Base-by-base conservation (phyloP, 176 grass and related monocot genomes). In the Aechmea fasciata region DNA sequence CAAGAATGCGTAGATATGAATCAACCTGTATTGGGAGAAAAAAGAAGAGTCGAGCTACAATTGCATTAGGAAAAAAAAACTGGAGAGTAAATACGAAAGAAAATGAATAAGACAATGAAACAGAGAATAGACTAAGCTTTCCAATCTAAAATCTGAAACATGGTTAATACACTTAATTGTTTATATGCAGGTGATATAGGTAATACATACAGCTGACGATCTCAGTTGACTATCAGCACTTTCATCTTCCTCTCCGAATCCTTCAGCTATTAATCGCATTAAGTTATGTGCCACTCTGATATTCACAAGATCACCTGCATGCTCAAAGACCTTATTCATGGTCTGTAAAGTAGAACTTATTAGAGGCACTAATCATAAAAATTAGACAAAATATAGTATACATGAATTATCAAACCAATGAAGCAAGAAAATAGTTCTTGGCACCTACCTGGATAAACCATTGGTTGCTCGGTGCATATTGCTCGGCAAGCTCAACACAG, bases 271-370 rank as follows among this genome's bases (percentile, higher is more conserved):
- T 80, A 99, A 75, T n/a, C 95, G 82, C 90, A 99, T 99, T 52
- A 99, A 85, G 94, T 99, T 99, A 75, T 99, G 95, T 1, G 95
- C 95, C 51, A 99, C 95, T 81, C 80, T 87, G 66, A 85, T 80
- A 83, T 94, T 99, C 53, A 99, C 90, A 77, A 99, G 87, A 90
- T 99, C 95, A 41, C 95, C 95, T 25, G 95, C 95, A 88, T 99
- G 95, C 85, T 94, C 87, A 94, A 99, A 94, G 68, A 99, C 95
- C 86, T 94, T 99, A 78, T 99, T 99, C 95, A 94, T 99, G 17
- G 82, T 99, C 95, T 99, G 70, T 69, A 66, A 75, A 73, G 50
- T 69, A 80, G n/a, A 85, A 81, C 47, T 62, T 64, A 75, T 81
- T 49, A 78, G 61, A 71, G n/a, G 63, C 68, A 75, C 48, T 69